phyloP scores from a whole-genome alignment of 805 yeast genomes.

The Priceomyces fermenticarens region DNA sequence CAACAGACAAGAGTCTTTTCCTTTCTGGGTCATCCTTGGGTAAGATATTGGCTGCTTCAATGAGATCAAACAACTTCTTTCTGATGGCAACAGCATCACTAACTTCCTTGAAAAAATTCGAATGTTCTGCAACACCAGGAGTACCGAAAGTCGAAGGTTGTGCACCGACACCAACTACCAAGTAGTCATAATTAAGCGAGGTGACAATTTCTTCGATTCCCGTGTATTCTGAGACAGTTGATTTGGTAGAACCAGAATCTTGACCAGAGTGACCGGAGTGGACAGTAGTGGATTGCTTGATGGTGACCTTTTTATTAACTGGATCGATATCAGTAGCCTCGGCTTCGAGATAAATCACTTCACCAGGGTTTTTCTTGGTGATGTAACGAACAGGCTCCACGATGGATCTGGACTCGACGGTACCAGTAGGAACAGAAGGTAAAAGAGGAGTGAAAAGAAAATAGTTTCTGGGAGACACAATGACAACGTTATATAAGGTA shows the following conservation, averaged over 20 bases:
- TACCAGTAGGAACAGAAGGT: slow-evolving; percentile 94
- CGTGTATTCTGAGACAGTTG: slow-evolving; percentile 39
- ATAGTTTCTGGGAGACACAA: slow-evolving; percentile 92
- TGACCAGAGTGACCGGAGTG: slow-evolving; percentile 54
- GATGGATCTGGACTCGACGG: slow-evolving; percentile 84
- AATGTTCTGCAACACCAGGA: slow-evolving; percentile 88
- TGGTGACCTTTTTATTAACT: slow-evolving; percentile 55
- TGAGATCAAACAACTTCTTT: slow-evolving; percentile 75
- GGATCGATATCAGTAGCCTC: slow-evolving; percentile 86
- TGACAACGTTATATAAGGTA: slow-evolving; percentile 79
- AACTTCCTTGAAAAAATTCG: slow-evolving; percentile 86
- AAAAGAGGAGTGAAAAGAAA: slow-evolving; percentile 93
- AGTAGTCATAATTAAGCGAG: slow-evolving; percentile 66
- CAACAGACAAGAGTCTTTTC: slow-evolving; percentile 78
- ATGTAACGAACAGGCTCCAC: slow-evolving; percentile 90
- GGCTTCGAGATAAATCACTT: slow-evolving; percentile 82
- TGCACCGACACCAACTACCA: slow-evolving; percentile 93
- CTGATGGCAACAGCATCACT: slow-evolving; percentile 84
- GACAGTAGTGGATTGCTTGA: slow-evolving; percentile 59
- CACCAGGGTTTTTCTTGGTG: slow-evolving; percentile 75
- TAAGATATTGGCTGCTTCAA: slow-evolving; percentile 83
- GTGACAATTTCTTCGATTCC: slow-evolving; percentile 44
- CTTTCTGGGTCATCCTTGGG: slow-evolving; percentile 77
- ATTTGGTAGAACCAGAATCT: slow-evolving; percentile 42
- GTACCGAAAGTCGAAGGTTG: slow-evolving; percentile 92